Evolutionary conservation across 73 alveolate species (phyloP), one percentile per base, ranked within the genome.

Genomic region (Tetrahymena malaccensis): DNA sequence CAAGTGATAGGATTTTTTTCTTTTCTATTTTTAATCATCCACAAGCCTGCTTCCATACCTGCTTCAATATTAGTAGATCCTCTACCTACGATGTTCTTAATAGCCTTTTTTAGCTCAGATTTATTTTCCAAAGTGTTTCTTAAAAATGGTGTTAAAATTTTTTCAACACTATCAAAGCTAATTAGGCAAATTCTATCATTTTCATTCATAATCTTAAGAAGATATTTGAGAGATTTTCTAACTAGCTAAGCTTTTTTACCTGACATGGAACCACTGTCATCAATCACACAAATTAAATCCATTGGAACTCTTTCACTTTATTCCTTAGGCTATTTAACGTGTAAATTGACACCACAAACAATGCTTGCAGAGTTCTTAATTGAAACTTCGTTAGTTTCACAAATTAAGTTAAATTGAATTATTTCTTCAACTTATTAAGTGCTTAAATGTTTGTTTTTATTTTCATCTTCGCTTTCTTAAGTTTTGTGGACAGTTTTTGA

Each of bases 1-100:
- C 97, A 94, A 31, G 97, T 55, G 34, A 98, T 97, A 31, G 98
- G 96, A 95, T 96, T 97, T 27, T 94, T 95, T 43, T 85, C 96
- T 95, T 96, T 93, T 84, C 98, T 96, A 85, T 95, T 84, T 93
- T 94, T 96, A 70, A 98, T 85, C 55, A 98, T 97, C 85, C 95
- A 85, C 10, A 97, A 89, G 34, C 96, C 97, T 25, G 70, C 84
- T 84, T 85, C 94, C 56, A 94, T 94, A n/a, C 96, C 96, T 33
- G 95, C 58, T 40, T 84, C 96, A 43, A 94, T 94, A 85, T 94
- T 94, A 5, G 96, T 94, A 21, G 95, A 40, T 11, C 93, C 96
- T 85, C 94, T 85, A 17, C 93, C 93, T 34, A 34, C 85, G 13
- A 94, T 40, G 34, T 85, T 37, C 70, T 43, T 34, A 7, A 94